Conservation (phyloP, 345 rosid genomes). For the Xanthoceras sorbifolium region DNA sequence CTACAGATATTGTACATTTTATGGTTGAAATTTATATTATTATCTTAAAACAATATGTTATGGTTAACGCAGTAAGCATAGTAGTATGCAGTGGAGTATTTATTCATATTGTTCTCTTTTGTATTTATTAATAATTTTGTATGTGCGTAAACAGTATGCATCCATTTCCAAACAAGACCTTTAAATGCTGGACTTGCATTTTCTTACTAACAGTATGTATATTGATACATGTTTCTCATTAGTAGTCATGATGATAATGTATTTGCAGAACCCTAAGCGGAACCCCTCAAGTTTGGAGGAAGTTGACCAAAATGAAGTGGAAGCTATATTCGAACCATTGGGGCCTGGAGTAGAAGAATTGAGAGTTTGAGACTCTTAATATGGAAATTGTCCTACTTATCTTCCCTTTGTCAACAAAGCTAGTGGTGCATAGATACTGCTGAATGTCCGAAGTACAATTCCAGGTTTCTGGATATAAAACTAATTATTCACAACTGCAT, state of each 20-base stretch:
- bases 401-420: neutral
- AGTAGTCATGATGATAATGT: neutral
- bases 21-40: neutral
- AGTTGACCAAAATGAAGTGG: constrained; percentile 63
- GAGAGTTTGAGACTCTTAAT: constrained; percentile 38
- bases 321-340: constrained; percentile 62
- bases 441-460: neutral
- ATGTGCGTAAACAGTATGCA: neutral
- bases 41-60: neutral
- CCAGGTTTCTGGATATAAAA: neutral
- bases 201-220: neutral
- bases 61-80: too few relatives aligned
- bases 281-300: constrained; percentile 66
- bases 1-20: neutral
- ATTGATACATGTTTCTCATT: neutral
- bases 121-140: neutral
- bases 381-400: neutral
- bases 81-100: neutral
- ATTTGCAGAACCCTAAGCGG: constrained; percentile 87
- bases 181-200: neutral
- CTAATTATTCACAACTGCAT: neutral
- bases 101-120: too few relatives aligned
- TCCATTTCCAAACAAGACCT: neutral
- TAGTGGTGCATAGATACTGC: neutral
- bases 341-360: constrained; percentile 56